Evolutionary conservation across 768 basidiomycete genomes (phyloP).

Genomic region (Lactarius psammicola): DNA sequence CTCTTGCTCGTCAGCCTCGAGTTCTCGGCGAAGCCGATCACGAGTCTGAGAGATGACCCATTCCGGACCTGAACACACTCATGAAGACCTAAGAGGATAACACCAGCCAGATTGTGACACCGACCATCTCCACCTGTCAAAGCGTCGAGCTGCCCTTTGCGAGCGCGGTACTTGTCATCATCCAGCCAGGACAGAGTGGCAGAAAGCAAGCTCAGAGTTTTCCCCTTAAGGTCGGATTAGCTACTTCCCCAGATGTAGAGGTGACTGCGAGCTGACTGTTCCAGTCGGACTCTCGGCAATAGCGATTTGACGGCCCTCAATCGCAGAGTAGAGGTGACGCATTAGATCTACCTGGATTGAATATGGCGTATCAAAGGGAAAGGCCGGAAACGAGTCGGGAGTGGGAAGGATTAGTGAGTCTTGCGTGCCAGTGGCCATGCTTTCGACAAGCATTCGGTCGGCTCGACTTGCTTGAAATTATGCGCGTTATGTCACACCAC

Average conservation of each 20-base stretch:
- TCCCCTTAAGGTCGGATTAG: constrained; percentile 53
- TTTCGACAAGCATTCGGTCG: neutral
- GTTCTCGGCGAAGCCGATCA: constrained; percentile 58
- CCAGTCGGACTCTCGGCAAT: constrained; percentile 90
- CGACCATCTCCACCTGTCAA: constrained; percentile 33
- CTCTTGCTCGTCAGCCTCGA: constrained; percentile 66
- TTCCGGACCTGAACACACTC: constrained; percentile 48
- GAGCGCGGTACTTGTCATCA: constrained; percentile 67
- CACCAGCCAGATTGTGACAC: constrained; percentile 29
- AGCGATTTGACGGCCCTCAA: constrained; percentile 72
- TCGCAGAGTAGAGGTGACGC: constrained; percentile 78
- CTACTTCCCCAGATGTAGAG: neutral
- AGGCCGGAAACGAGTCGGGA: constrained; percentile 67
- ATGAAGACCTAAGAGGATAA: neutral
- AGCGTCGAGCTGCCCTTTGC: constrained; percentile 58
- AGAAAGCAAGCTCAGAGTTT: constrained; percentile 79
- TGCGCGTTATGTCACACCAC: no score
- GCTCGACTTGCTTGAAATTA: no score
- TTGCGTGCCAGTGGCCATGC: neutral
- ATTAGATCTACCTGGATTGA: constrained; percentile 83
- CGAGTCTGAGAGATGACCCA: constrained; percentile 78
- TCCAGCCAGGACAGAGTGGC: constrained; percentile 71
- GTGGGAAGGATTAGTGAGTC: constrained; percentile 48
- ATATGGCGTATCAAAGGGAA: constrained; percentile 84
- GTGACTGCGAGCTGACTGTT: constrained; percentile 51